Base-by-base conservation (phyloP, 2,329 filamentous ascomycete genomes). In the Albifimbria verrucaria region DNA sequence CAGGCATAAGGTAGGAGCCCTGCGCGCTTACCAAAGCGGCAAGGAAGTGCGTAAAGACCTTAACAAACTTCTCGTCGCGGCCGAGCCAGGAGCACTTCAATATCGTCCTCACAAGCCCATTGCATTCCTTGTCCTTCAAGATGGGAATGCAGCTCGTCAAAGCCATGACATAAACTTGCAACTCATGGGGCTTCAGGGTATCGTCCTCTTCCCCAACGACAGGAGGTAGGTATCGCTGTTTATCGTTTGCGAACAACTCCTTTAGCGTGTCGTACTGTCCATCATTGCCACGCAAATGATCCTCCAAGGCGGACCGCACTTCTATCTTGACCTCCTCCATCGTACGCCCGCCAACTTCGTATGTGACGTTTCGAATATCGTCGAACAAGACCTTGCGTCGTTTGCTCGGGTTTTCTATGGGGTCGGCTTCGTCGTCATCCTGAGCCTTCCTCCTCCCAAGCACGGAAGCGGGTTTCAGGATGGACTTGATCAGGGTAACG, bases 1-100 rank as follows among this genome's bases (percentile, higher is more conserved):
- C 86, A 20, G 83, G 78, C 21, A 79, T 80, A 28, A 95, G 81
- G 70, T 90, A 95, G 15, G 83, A 86, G 44, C 89, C 87, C 64
- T 97, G 90, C 1, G 92, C 88, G 55, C 90, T 95, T 50, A 92
- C 85, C 45, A 99, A 75, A 36, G 86, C 84, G 18, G 83, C 82
- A 22, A 90, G 72, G 60, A 90, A 88, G 62, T 85, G 79, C 52
- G 81, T 78, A 65, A 89, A 92, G 49, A 83, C 81, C 60, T 82
- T 82, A 52, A 85, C 77, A 64, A 90, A 90, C 32, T 77, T 74
- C 24, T 83, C 80, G 55, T 87, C 83, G 52, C 84, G 79, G 10
- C 82, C 85, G 32, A 87, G 72, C 86, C 86, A 89, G 28, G 81
- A 79, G 64, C 80, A 85, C 50, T 76, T 72, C n/a, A 88, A 70